phyloP scores from a whole-genome alignment of 2,329 filamentous ascomycete species.

The Xylaria polymorpha region DNA sequence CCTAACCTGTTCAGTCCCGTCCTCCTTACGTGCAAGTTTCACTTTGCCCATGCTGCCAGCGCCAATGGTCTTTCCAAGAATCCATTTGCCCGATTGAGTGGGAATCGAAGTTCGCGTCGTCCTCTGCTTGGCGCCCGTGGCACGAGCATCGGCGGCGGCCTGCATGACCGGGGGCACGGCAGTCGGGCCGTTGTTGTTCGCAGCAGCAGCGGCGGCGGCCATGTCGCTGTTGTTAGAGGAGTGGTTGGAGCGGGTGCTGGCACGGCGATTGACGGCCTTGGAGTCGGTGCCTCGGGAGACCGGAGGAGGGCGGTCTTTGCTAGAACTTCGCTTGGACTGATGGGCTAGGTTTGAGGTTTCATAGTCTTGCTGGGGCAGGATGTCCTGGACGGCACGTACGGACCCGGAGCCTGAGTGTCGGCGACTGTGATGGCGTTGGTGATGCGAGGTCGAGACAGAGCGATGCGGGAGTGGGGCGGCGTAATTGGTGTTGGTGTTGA shows the following conservation, averaged over 20 bases:
- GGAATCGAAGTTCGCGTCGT: slow-evolving; percentile 84
- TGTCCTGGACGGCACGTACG: slow-evolving; percentile 57
- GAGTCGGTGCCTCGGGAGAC: slow-evolving; percentile 67
- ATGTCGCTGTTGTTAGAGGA: slow-evolving; percentile 57
- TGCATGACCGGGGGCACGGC: slow-evolving; percentile 61
- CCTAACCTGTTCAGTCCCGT: slow-evolving; percentile 88
- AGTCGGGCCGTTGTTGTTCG: slow-evolving; percentile 63
- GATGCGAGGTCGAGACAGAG: slow-evolving; percentile 47
- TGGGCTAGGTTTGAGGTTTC: slow-evolving; percentile 76
- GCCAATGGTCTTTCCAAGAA: slow-evolving; percentile 95
- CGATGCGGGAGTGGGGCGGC: slow-evolving; percentile 44
- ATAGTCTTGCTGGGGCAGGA: slow-evolving; percentile 73
- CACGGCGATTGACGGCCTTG: slow-evolving; percentile 60
- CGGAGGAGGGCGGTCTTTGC: slow-evolving; percentile 67
- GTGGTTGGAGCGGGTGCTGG: slow-evolving; percentile 62
- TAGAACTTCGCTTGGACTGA: slow-evolving; percentile 72
- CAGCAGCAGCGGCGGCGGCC: slow-evolving; percentile 61
- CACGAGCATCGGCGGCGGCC: slow-evolving; percentile 59
- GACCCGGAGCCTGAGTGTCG: slow-evolving; percentile 50
- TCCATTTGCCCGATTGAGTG: slow-evolving; percentile 91
- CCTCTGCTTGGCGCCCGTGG: slow-evolving; percentile 62
- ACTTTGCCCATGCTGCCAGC: slow-evolving; percentile 99
- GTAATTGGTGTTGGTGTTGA: slow-evolving; percentile 36
- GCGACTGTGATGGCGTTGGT: slow-evolving; percentile 54
- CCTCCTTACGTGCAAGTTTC: slow-evolving; percentile 90